Evolutionary conservation across 2,329 filamentous ascomycete genomes (phyloP).

Genomic region (Talaromyces sp.): DNA sequence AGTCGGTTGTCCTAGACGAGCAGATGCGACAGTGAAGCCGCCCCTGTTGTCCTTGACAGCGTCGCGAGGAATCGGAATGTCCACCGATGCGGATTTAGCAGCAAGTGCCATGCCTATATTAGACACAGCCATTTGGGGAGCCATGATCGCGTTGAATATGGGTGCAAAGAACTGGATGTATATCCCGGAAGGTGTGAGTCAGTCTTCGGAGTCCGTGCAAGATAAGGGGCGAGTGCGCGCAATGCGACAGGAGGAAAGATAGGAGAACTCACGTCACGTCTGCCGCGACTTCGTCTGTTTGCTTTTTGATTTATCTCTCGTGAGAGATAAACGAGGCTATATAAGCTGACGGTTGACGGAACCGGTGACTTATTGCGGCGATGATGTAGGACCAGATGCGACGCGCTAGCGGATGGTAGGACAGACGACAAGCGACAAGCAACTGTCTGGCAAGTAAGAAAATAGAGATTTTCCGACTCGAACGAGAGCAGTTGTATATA

Average conservation of each 20-base stretch:
- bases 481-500: constrained; percentile 3
- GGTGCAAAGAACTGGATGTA: constrained; percentile 10
- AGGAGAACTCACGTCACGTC: constrained; percentile 14
- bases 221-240: constrained; percentile 11
- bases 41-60: constrained; percentile 28
- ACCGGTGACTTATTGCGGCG: background rate
- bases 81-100: constrained; percentile 47
- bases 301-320: constrained; percentile 3
- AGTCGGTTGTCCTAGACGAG: constrained; percentile 29
- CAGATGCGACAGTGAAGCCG: constrained; percentile 32
- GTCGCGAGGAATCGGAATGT: constrained; percentile 44
- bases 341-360: background rate
- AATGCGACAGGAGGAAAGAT: constrained; percentile 1
- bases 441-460: constrained; percentile 5
- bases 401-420: constrained; percentile 11
- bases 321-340: constrained; percentile 1
- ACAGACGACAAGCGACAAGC: constrained; percentile 2
- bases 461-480: background rate
- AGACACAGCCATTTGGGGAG: constrained; percentile 38
- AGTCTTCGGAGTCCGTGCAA: constrained; percentile 12
- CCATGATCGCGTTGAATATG: constrained; percentile 34
- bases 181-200: constrained; percentile 12
- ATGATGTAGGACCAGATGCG: constrained; percentile 8
- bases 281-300: constrained; percentile 11
- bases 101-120: constrained; percentile 48